Conservation (phyloP, 139 green algal species). For the Closterium sp. region DNA sequence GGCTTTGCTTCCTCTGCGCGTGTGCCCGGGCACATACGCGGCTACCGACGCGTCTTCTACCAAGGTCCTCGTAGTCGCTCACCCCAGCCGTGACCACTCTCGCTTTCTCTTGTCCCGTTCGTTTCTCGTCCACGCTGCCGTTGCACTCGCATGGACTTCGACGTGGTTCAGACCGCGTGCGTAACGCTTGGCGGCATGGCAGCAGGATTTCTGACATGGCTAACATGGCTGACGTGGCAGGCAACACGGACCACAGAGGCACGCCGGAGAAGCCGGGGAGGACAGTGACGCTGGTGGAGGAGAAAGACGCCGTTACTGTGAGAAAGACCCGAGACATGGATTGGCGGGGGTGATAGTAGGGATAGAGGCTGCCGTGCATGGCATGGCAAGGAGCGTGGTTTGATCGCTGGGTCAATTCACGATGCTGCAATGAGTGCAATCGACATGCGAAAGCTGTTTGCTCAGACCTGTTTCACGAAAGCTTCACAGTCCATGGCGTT, state of each 20-base stretch:
- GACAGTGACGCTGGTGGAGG: constrained; percentile 67
- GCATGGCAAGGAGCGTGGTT: not conserved
- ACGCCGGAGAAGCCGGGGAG: constrained; percentile 61
- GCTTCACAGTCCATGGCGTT: no score
- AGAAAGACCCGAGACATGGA: no score
- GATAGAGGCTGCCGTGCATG: no score
- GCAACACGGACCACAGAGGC: constrained; percentile 64
- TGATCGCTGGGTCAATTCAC: no score
- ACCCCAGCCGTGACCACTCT: no score
- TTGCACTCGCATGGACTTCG: not conserved
- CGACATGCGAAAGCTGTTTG: no score
- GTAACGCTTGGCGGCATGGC: no score
- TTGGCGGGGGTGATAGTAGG: no score
- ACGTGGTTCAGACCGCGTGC: not conserved
- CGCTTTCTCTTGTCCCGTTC: no score
- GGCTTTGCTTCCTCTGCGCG: constrained; percentile 35
- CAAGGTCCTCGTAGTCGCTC: constrained; percentile 23
- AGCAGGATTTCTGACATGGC: no score
- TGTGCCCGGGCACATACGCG: constrained; percentile 31
- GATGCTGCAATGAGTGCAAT: no score
- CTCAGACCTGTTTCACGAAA: no score
- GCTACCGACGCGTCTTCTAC: constrained; percentile 41
- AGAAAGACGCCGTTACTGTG: constrained; percentile 36
- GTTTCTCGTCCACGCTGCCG: not conserved
- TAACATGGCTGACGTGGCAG: constrained; percentile 48